Percentiles rank a stretch among this genome's conserved stretches.
These are phyloP conservation scores for Fusarium sp. DNA, from an alignment of 2,329 filamentous ascomycete species.

Conservation along the genomic window DNA sequence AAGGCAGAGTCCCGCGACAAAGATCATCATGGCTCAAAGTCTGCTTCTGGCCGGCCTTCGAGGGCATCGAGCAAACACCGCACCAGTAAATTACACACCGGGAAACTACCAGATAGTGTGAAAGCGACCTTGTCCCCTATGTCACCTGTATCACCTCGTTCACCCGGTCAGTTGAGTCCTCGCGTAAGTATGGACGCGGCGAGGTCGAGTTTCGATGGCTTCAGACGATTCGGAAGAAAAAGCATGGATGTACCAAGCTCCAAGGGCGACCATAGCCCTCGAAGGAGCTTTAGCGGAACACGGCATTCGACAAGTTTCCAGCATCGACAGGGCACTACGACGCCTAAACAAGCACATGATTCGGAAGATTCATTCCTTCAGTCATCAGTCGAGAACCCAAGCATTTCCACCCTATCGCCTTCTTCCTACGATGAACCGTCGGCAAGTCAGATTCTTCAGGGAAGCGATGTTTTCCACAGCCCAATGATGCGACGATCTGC, in stretches of 20 bases:
- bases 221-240: conserved; percentile 59
- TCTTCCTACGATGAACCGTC: conserved; percentile 82
- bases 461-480: conserved; percentile 88
- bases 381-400: conserved; percentile 77
- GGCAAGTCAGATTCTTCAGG: conserved; percentile 88
- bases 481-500: conserved; percentile 72
- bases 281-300: conserved; percentile 73
- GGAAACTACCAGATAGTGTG: conserved; percentile 65
- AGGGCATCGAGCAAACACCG: conserved; percentile 48
- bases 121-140: conserved; percentile 69
- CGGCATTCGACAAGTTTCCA: conserved; percentile 63
- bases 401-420: conserved; percentile 74
- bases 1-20: conserved; percentile 36
- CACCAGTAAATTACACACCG: conserved; percentile 50
- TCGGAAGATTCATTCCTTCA: conserved; percentile 78
- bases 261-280: conserved; percentile 56
- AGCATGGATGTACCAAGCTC: conserved; percentile 64
- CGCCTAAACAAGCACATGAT: conserved; percentile 54
- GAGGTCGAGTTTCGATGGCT: conserved; percentile 65
- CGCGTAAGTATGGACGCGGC: conserved; percentile 65
- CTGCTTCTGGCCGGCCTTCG: conserved; percentile 28
- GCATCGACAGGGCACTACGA: conserved; percentile 42
- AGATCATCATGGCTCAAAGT: conserved; percentile 26
- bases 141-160: conserved; percentile 60
- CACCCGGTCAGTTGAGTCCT: conserved; percentile 60